Conservation (phyloP, 2,329 filamentous ascomycete genomes). For the Cladosporium sp. region DNA sequence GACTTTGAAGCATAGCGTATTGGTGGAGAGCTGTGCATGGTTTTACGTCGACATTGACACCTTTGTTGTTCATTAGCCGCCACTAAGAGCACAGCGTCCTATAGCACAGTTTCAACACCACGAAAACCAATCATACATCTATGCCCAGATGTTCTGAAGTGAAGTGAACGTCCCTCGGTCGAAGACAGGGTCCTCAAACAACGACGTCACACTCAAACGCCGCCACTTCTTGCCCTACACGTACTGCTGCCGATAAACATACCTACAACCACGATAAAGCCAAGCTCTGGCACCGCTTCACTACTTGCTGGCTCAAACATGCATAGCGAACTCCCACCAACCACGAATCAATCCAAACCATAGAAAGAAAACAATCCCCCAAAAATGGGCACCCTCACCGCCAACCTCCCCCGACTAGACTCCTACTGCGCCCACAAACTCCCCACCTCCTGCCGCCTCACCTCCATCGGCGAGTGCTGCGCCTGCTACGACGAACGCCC, state of each 20-base stretch:
- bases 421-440: conserved; percentile 34
- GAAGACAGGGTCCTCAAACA: background rate
- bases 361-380: background rate
- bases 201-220: background rate
- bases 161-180: background rate
- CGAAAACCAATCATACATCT: no score
- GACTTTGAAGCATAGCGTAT: background rate
- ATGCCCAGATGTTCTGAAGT: background rate
- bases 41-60: background rate
- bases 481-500: conserved; percentile 36
- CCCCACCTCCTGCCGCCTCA: conserved; percentile 33
- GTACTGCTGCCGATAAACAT: background rate
- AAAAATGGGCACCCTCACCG: conserved; percentile 35
- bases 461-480: conserved; percentile 34
- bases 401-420: conserved; percentile 25
- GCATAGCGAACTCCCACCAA: background rate
- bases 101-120: background rate
- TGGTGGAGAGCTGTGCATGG: background rate
- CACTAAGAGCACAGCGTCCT: background rate
- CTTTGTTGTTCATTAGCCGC: background rate
- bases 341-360: background rate
- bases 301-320: background rate
- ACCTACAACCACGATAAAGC: background rate
- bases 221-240: background rate
- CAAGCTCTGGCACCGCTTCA: background rate